Evolutionary conservation across 1,139 yeast species (phyloP).

Genomic region (Saccharomyces hybrid): DNA sequence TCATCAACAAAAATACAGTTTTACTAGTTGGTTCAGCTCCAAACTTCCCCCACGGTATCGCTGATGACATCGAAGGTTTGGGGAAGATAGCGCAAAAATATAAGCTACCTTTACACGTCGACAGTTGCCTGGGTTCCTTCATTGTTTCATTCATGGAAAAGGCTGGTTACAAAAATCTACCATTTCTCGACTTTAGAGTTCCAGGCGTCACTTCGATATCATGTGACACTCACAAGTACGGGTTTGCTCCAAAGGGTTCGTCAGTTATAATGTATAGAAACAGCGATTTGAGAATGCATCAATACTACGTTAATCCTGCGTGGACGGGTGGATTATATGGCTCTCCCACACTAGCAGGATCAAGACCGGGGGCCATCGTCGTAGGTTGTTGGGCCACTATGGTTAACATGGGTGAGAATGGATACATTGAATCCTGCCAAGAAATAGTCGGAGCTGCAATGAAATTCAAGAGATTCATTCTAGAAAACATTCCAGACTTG

Average conservation of each 20-base stretch:
- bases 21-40: slow-evolving; percentile 91
- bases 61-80: slow-evolving; percentile 76
- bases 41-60: slow-evolving; percentile 92
- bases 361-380: slow-evolving; percentile 93
- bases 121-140: slow-evolving; percentile 92
- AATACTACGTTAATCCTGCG: slow-evolving; percentile 72
- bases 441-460: slow-evolving; percentile 63
- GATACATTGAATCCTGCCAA: slow-evolving; percentile 60
- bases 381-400: slow-evolving; percentile 98
- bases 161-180: slow-evolving; percentile 53
- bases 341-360: slow-evolving; percentile 93
- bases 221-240: slow-evolving; percentile 96
- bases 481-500: slow-evolving; percentile 44
- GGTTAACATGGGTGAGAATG: slow-evolving; percentile 69
- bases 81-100: slow-evolving; percentile 57
- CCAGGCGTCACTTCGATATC: slow-evolving; percentile 97
- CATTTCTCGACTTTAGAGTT: slow-evolving; percentile 75
- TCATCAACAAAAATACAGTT: slow-evolving; percentile 73
- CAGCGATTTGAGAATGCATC: slow-evolving; percentile 60
- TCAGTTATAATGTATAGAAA: slow-evolving; percentile 85
- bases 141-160: slow-evolving; percentile 72
- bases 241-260: slow-evolving; percentile 96
- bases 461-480: slow-evolving; percentile 46
- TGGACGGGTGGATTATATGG: slow-evolving; percentile 98
- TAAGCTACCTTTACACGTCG: slow-evolving; percentile 82